Evolutionary conservation across 108 stramenopile genomes (phyloP), one percentile per base, ranked within the genome.

Genomic region (Skeletonema menzelii): DNA sequence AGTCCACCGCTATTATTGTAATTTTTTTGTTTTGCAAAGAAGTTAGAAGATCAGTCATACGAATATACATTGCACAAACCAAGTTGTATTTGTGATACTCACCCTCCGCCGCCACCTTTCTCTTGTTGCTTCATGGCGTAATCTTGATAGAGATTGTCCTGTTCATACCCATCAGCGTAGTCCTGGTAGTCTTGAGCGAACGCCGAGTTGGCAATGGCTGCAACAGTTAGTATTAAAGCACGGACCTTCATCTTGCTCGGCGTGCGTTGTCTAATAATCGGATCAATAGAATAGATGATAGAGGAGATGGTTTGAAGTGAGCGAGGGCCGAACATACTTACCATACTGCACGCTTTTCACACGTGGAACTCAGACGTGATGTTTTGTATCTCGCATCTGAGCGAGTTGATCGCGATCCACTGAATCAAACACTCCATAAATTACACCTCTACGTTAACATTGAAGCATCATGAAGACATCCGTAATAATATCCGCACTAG

Each of bases 81-180:
- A 26, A 15, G 34, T 5, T 37, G 12, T 37, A 37, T 12, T 12
- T 0, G 8, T 10, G 11, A 37, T 11, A 37, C 73, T 77, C 59
- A 80, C 74, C 83, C 82, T 46, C 76, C 82, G 31, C 85, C 77
- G 11, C 44, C 86, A 27, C 67, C 77, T 63, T 88, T 87, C 24
- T 67, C 77, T 28, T 89, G 63, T 42, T 89, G 88, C 31, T 72
- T 85, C 60, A 66, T 75, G 32, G 92, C 92, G 70, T 93, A 93
- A 63, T 93, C 76, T 67, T 87, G 71, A 59, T 93, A 93, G 28
- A 93, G 74, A 71, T 82, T 87, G 55, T 93, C 92, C 53, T 90
- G 85, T 19, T 76, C 82, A 30, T 88, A 86, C 27, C 78, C 84
- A 65, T 83, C 81, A 10, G 82, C 88, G 62, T 91, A 90, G 63